These are phyloP conservation scores for Solanum sejunctum DNA, from an alignment of 257 asterid genomes.

Conservation along the genomic window DNA sequence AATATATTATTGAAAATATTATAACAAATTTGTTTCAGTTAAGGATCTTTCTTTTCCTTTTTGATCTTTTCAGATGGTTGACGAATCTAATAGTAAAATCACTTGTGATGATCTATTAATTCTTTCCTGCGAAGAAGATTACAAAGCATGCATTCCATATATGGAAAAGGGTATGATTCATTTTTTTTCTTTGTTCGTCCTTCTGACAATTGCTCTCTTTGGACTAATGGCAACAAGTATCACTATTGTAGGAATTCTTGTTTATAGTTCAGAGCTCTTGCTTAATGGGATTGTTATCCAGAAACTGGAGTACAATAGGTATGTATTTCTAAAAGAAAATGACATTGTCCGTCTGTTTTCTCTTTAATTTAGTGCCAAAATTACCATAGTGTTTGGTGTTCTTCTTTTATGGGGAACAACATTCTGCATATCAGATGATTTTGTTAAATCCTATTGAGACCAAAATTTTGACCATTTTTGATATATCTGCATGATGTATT, in stretches of 20 bases:
- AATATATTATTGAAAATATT: background rate
- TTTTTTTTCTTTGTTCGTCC: background rate
- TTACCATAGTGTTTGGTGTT: background rate
- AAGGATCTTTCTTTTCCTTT: background rate
- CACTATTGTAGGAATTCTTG: conserved; percentile 42
- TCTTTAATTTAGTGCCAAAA: background rate
- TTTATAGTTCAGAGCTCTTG: conserved; percentile 68
- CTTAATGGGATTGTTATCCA: conserved; percentile 64
- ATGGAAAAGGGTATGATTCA: conserved; percentile 40
- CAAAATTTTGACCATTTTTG: background rate
- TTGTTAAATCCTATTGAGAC: background rate
- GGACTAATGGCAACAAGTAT: conserved; percentile 1
- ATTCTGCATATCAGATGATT: background rate
- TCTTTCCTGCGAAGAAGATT: conserved; percentile 57
- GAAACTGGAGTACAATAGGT: conserved; percentile 59
- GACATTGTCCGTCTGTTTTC: background rate
- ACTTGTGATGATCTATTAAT: conserved; percentile 31
- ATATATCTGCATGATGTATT: background rate
- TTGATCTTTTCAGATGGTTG: conserved; percentile 35
- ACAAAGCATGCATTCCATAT: conserved; percentile 36
- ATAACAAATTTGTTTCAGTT: background rate
- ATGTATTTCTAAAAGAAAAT: background rate
- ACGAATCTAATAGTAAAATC: conserved; percentile 6
- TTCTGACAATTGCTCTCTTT: conserved; percentile 1
- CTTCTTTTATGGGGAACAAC: background rate